These are phyloP conservation scores for Microdochium nivale DNA, from an alignment of 2,329 filamentous ascomycete species.

Conservation along the genomic window DNA sequence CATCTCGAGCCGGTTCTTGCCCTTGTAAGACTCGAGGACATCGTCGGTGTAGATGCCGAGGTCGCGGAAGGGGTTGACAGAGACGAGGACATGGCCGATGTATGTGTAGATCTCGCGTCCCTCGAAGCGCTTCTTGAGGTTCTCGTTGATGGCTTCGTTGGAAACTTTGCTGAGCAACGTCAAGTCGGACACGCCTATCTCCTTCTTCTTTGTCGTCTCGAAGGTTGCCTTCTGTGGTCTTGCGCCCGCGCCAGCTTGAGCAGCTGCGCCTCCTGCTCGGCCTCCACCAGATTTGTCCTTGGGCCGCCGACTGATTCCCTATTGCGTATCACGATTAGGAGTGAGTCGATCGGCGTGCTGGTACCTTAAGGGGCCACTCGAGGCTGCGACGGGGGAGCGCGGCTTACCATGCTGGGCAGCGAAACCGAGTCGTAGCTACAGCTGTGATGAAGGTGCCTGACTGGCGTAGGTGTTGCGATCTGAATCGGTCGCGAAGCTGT, in stretches of 20 bases:
- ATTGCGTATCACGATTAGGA: conserved; percentile 9
- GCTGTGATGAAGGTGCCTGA: not conserved
- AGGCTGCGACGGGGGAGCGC: not conserved
- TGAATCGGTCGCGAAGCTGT: not conserved
- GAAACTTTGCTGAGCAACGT: conserved; percentile 97
- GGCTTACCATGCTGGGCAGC: not conserved
- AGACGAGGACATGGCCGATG: conserved; percentile 98
- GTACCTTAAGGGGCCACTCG: not conserved
- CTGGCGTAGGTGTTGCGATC: not conserved
- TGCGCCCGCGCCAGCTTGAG: conserved; percentile 28
- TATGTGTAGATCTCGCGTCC: conserved; percentile 99
- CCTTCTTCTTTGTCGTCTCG: conserved; percentile 96
- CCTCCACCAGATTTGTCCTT: conserved; percentile 37
- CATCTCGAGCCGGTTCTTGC: conserved; percentile 93
- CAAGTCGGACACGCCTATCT: conserved; percentile 95
- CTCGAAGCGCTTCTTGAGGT: conserved; percentile 96
- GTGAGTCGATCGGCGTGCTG: not conserved
- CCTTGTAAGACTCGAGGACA: conserved; percentile 87
- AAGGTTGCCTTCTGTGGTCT: conserved; percentile 94
- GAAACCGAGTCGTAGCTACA: not conserved
- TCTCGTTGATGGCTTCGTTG: conserved; percentile 98
- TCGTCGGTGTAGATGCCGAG: conserved; percentile 95
- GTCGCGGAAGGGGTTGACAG: conserved; percentile 96
- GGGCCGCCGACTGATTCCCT: conserved; percentile 41
- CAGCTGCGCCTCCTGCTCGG: conserved; percentile 29